phyloP scores from a whole-genome alignment of 768 basidiomycete genomes.

The Naganishia kalamii region DNA sequence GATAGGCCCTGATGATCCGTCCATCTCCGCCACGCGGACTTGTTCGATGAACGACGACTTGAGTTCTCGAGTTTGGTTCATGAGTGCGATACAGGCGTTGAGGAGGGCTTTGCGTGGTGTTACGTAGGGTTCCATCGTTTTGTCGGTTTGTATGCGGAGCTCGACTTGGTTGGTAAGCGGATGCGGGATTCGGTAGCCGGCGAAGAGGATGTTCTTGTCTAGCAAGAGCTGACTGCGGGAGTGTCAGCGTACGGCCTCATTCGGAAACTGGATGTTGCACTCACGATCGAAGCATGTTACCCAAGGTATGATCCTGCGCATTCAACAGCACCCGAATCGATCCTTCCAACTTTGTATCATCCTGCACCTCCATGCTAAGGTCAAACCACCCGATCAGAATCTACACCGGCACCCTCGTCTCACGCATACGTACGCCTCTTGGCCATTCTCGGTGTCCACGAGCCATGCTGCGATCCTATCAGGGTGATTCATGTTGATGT shows the following conservation, averaged over 20 bases:
- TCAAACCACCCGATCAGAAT: neutral
- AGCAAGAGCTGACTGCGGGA: conserved; percentile 72
- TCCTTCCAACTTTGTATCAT: conserved; percentile 97
- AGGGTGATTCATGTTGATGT: conserved; percentile 76
- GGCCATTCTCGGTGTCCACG: conserved; percentile 68
- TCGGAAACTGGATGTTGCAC: conserved; percentile 17
- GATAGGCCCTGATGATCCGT: neutral
- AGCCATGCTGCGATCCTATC: conserved; percentile 84
- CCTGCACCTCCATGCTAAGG: conserved; percentile 73
- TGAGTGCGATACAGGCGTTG: conserved; percentile 73
- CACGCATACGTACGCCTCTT: conserved; percentile 71
- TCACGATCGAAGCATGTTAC: conserved; percentile 81
- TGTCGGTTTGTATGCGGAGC: conserved; percentile 93
- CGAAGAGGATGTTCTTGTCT: conserved; percentile 83
- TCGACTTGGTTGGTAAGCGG: conserved; percentile 90
- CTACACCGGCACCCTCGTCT: neutral
- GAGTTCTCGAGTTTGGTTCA: conserved; percentile 54
- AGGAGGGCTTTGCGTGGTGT: conserved; percentile 56
- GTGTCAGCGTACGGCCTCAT: neutral
- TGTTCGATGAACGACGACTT: conserved; percentile 47
- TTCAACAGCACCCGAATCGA: conserved; percentile 89
- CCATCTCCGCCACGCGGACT: conserved; percentile 43
- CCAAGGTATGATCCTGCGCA: conserved; percentile 96
- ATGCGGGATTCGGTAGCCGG: conserved; percentile 96
- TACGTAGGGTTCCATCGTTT: conserved; percentile 69